Evolutionary conservation across 345 rosid species (phyloP), one percentile per base, ranked within the genome.

Genomic region (Corchorus olitorius): DNA sequence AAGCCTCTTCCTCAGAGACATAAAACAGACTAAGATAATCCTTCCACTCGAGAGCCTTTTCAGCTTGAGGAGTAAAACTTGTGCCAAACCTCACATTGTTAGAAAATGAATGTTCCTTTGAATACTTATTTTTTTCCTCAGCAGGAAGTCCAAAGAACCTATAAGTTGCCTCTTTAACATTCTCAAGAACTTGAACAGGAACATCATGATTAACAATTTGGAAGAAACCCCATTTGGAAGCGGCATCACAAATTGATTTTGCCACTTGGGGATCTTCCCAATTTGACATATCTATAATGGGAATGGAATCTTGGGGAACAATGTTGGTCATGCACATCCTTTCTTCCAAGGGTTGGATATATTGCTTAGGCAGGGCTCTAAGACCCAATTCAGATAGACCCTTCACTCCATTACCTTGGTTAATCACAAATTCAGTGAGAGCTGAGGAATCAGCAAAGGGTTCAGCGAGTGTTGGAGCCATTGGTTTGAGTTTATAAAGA

Each of bases 161-260:
- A n/a, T 75, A 78, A 54, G 82, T 77, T 13, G 82, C 75, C 7
- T 68, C 70, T n/a, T 39, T 62, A 22, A 75, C 50, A 14, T 68
- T 37, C 20, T 70, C 66, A 1, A 75, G 16, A 49, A 80, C 76
- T 46, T 71, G 12, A 15, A 43, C 1, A 15, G 76, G 76, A 0
- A 75, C 70, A 41, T 59, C 82, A 22, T 80, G 79, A 11, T 80
- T 80, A 20, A 80, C 20, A n/a, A 80, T 55, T 11, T 75, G 77
- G 17, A 80, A 76, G 74, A 80, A 76, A 5, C 76, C 82, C 76
- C 56, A 80, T 46, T 64, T 35, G 0, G 66, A 55, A 3, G 76
- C 73, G 0, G 79, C 79, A 20, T 75, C 76, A 9, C 68, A 70
- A 22, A 75, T 64, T 0, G 59, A 75, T 59, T 75, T 59, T 0